These are phyloP conservation scores for Sugiyamaella chiloensis DNA, from an alignment of 805 yeast genomes.

Conservation along the genomic window DNA sequence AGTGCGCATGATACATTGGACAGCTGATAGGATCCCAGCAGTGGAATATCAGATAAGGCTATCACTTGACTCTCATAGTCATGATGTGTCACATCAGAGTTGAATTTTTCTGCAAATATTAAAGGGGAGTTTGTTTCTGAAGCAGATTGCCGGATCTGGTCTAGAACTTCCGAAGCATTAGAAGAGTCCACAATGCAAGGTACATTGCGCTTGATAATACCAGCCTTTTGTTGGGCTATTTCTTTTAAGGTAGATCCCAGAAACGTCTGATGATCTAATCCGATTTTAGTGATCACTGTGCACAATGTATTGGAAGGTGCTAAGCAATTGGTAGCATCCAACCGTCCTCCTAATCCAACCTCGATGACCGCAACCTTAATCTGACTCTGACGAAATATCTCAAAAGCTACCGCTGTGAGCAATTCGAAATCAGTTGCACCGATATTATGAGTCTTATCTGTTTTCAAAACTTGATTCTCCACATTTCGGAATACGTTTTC, in stretches of 20 bases:
- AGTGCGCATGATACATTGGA: slow-evolving; percentile 70
- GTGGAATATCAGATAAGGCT: slow-evolving; percentile 42
- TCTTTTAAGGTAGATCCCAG: slow-evolving; percentile 62
- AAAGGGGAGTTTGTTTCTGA: slow-evolving; percentile 31
- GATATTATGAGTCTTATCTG: slow-evolving; percentile 42
- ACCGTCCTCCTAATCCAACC: slow-evolving; percentile 88
- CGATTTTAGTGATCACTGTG: slow-evolving; percentile 80
- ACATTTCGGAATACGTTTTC: slow-evolving; percentile 43
- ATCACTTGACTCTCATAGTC: slow-evolving; percentile 1
- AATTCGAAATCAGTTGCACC: slow-evolving; percentile 88
- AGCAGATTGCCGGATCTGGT: slow-evolving; percentile 44
- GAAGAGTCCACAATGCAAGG: slow-evolving; percentile 73
- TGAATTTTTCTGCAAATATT: slow-evolving; percentile 15
- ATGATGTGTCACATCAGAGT: background rate
- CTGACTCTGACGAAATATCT: slow-evolving; percentile 56
- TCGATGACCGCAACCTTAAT: slow-evolving; percentile 83
- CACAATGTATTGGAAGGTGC: slow-evolving; percentile 44
- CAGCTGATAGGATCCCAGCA: slow-evolving; percentile 70
- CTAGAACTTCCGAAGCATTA: slow-evolving; percentile 51
- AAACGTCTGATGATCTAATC: slow-evolving; percentile 77
- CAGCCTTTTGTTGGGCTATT: slow-evolving; percentile 82
- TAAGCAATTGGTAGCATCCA: slow-evolving; percentile 82
- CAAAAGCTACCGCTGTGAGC: slow-evolving; percentile 79
- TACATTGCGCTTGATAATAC: slow-evolving; percentile 62
- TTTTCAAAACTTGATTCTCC: slow-evolving; percentile 40